Conservation (phyloP, 306 rosid genomes). For the Luffa acutangula region DNA sequence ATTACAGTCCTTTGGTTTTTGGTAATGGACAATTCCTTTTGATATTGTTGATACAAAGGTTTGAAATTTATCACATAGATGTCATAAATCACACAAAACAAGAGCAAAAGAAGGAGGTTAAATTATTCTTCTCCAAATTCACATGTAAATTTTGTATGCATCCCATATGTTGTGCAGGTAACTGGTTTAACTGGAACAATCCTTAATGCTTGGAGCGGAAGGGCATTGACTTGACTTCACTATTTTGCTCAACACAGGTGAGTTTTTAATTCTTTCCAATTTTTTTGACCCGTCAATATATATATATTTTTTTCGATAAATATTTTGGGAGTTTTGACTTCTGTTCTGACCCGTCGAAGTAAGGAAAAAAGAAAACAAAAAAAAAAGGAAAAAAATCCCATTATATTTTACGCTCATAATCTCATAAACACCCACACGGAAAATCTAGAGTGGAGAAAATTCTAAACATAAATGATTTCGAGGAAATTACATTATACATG, state of each 20-base stretch:
- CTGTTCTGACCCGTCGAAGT: background rate
- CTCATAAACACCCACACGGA: background rate
- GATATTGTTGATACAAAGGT: background rate
- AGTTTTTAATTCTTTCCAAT: background rate
- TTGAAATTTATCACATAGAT: background rate
- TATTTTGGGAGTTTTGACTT: background rate
- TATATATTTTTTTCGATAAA: background rate
- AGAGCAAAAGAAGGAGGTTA: background rate
- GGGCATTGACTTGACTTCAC: background rate
- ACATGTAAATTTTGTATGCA: background rate
- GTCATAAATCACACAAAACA: background rate
- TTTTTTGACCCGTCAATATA: background rate
- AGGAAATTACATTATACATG: no score
- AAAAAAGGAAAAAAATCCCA: no score
- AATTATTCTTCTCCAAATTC: background rate
- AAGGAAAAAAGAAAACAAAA: background rate
- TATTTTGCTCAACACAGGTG: background rate
- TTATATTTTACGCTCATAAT: no score
- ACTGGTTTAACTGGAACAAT: background rate
- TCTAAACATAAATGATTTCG: background rate
- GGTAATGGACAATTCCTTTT: background rate
- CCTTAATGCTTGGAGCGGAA: background rate
- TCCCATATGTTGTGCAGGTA: background rate
- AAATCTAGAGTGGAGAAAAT: background rate
- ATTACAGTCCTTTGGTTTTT: background rate